Evolutionary conservation across 2,329 filamentous ascomycete genomes (phyloP).

Genomic region (Xylariaceae sp.): DNA sequence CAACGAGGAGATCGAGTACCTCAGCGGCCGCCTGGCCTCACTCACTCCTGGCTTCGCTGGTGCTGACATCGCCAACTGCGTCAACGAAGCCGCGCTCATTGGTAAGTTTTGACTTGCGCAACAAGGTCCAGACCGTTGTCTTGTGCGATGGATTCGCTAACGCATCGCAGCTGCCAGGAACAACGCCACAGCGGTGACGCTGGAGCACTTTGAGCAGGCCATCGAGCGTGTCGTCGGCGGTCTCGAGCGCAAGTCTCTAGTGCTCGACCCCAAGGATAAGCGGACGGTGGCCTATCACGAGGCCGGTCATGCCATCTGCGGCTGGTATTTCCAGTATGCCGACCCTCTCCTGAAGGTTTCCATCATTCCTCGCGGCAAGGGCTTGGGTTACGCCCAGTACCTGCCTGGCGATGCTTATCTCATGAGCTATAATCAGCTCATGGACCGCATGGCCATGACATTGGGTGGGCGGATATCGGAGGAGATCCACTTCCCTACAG

Average conservation of each 20-base stretch:
- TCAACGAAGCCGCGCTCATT: conserved; percentile 94
- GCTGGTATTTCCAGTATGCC: conserved; percentile 96
- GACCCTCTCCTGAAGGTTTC: conserved; percentile 97
- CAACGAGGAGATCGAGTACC: conserved; percentile 78
- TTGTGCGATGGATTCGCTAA: conserved; percentile 33
- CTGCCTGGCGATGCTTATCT: conserved; percentile 92
- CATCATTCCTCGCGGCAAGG: conserved; percentile 93
- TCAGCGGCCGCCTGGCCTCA: conserved; percentile 83
- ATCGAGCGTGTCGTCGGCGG: conserved; percentile 97
- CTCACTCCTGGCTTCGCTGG: conserved; percentile 95
- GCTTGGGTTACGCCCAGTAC: conserved; percentile 94
- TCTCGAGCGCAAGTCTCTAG: conserved; percentile 93
- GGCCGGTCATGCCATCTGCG: conserved; percentile 95
- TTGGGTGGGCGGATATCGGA: conserved; percentile 92
- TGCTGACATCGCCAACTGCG: conserved; percentile 96
- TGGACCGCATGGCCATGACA: conserved; percentile 99
- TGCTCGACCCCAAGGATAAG: conserved; percentile 91
- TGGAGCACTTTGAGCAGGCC: conserved; percentile 92
- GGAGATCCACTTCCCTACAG: conserved; percentile 93
- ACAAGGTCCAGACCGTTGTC: neutral
- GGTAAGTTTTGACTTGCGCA: conserved; percentile 60
- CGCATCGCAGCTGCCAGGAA: conserved; percentile 65
- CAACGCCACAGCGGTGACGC: conserved; percentile 73
- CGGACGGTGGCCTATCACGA: conserved; percentile 96
- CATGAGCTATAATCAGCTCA: conserved; percentile 91